Base-by-base conservation (phyloP, 140 eudicot species). In the Anethum foeniculum region DNA sequence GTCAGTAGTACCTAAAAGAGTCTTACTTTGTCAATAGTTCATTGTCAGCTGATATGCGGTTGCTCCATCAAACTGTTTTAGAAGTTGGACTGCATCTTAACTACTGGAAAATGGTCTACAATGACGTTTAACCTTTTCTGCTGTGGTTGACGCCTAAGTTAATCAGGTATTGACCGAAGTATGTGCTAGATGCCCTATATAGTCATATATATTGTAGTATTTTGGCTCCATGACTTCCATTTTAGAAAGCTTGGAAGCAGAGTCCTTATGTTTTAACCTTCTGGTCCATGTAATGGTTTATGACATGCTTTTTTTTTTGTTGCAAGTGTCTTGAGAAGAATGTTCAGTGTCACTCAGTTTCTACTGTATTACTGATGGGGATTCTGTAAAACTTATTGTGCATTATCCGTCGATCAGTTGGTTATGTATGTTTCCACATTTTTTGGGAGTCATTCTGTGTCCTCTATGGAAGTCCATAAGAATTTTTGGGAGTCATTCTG, bases 71-170 rank as follows among this genome's bases (percentile, higher is more conserved):
- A 28, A 43, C 83, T 73, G 82, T 71, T 81, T 85, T 64, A 81
- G 76, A 67, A 64, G 82, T 80, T 27, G 88, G 90, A 84, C 86
- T 79, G 78, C 84, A 64, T 85, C 83, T 85, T 86, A 84, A 88
- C 92, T 78, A 73, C 38, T 76, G 82, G 82, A 68, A 77, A 85
- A 62, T 71, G 80, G 88, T 81, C 83, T 78, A 76, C 77, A 77
- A 62, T 15, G 81, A 84, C 80, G 46, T 56, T 78, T 77, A 43
- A 64, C 69, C 67, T 67, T 71, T 69, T 38, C 36, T 73, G 56
- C 67, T 68, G 74, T 43, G 77, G 58, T 48, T 25, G 78, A 47
- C 60, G 52, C 60, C 16, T 3, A 78, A 13, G 27, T 27, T 28
- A 32, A 43, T 79, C 16, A 27, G 69, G 82, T 64, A 58, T 15